Base-by-base conservation (phyloP, 169 alveolate species). In the Plasmodium sp. region DNA sequence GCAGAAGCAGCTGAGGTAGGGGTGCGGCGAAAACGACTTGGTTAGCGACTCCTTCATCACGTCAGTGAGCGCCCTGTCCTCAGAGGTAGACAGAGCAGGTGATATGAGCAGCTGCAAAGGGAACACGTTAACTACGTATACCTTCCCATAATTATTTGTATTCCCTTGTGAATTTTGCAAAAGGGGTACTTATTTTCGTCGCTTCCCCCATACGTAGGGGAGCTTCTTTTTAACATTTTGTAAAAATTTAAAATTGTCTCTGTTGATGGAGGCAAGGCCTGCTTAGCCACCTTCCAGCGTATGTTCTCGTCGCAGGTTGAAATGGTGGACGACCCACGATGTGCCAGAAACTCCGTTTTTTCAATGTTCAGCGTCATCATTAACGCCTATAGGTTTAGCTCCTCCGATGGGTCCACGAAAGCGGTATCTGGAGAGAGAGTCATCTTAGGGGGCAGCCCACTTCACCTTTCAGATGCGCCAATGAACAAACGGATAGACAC, bases 261-360 rank as follows among this genome's bases (percentile, higher is more conserved):
- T 3, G 98, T 97, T 34, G 98, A 97, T 14, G 95, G 96, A 12
- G 98, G 98, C 22, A 97, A 95, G 18, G 98, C 96, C 83, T 96
- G 96, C 92, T 96, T 96, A 18, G 98, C 98, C 10, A 97, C 98
- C 82, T 96, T 96, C 98, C 98, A 96, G 36, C 96, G 81, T 48
- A 97, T 97, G 58, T 97, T 97, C 84, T 97, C 98, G 58, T 95
- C 97, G 77, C 98, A 97, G 18, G 93, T 96, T 2, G 98, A 98
- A 80, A 92, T 95, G 12, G 98, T 97, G 43, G 96, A 95, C 72
- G 97, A 96, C 3, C 98, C 98, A 75, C 95, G 97, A 82, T 97
- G 97, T n/a, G 98, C 97, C 56, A 96, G 95, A 92, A 96, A 97
- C 72, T 96, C 96, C 94, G 95, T 81, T 58, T 94, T 93, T 84